phyloP scores from a whole-genome alignment of 306 rosid species.

The Ammopiptanthus mongolicus region DNA sequence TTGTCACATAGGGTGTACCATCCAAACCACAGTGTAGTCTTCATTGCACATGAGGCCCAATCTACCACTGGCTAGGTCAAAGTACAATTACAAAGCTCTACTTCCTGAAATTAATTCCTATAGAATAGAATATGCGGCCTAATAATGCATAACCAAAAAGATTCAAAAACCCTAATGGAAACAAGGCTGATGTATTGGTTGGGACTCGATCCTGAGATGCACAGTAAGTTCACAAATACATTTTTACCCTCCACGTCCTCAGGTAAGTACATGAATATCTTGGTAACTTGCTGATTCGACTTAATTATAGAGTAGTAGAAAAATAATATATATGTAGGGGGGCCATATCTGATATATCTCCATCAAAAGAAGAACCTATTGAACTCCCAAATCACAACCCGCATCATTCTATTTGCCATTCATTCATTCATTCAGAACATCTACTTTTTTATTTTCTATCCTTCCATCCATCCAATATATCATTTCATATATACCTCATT shows the following conservation, averaged over 20 bases:
- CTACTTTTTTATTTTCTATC: slow-evolving; percentile 24
- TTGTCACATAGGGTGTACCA: slow-evolving; percentile 15
- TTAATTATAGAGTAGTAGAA: slow-evolving; percentile 15
- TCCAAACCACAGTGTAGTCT: slow-evolving; percentile 1
- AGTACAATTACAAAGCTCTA: slow-evolving; percentile 30
- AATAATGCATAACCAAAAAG: slow-evolving; percentile 25
- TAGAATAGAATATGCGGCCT: slow-evolving; percentile 25
- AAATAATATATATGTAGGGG: slow-evolving; percentile 1
- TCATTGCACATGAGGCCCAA: slow-evolving; percentile 11
- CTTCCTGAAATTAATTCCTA: slow-evolving; percentile 31
- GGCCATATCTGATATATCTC: slow-evolving; percentile 28
- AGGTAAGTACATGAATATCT: slow-evolving; percentile 40
- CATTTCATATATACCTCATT: slow-evolving; percentile 10
- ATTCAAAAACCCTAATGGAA: slow-evolving; percentile 51
- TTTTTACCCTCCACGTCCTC: slow-evolving; percentile 31
- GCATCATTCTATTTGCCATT: slow-evolving; percentile 49
- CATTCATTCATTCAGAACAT: slow-evolving; percentile 67
- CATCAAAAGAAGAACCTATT: slow-evolving; percentile 49
- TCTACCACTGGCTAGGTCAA: neutral
- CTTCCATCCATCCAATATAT: slow-evolving; percentile 36
- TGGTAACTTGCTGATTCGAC: slow-evolving; percentile 25
- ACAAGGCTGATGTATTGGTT: neutral
- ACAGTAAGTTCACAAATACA: slow-evolving; percentile 25
- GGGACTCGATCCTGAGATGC: slow-evolving; percentile 17
- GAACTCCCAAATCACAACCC: slow-evolving; percentile 33